Base-by-base conservation (phyloP, 1,139 yeast species). In the Pichia sp. region DNA sequence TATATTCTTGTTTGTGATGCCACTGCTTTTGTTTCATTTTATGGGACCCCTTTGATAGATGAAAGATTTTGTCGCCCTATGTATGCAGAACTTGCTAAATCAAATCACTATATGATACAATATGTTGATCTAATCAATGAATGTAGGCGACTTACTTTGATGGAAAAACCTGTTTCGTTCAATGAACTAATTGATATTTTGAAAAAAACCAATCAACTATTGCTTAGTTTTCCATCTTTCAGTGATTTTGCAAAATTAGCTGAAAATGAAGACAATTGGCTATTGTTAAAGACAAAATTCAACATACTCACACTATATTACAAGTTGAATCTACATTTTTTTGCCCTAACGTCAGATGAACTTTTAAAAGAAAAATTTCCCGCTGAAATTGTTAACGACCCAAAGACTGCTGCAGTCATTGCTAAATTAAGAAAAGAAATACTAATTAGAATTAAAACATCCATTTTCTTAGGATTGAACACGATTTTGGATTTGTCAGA, bases 1-100 rank as follows among this genome's bases (percentile, higher is more conserved):
- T 40, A 49, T 38, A 26, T 49, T 7, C n/a, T 51, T 5, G n/a
- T 29, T 4, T n/a, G 41, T 3, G 54, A 51, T 37, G 39, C 47
- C 33, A 31, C 11, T 16, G 23, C 23, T 16, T 16, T 16, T 16
- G 23, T 16, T 16, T 16, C 23, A 16, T 16, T 16, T 16, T 16
- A 16, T 16, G 23, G 23, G 23, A 16, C 23, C 23, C 23, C 23
- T 16, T 16, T 16, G 23, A 16, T 16, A 16, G 23, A 16, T 16
- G 23, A 16, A 16, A 16, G 23, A 16, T 16, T 16, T 16, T 16
- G 23, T 16, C 23, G 23, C 23, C 23, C 23, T 2, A 16, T 16
- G 23, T 16, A 16, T 16, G 23, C 23, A 16, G 23, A 16, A 16
- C 23, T 16, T 16, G 23, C 23, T 16, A 16, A 16, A 16, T 16